Conservation (phyloP, 2,329 filamentous ascomycete species). For the Cladophialophora immunda region DNA sequence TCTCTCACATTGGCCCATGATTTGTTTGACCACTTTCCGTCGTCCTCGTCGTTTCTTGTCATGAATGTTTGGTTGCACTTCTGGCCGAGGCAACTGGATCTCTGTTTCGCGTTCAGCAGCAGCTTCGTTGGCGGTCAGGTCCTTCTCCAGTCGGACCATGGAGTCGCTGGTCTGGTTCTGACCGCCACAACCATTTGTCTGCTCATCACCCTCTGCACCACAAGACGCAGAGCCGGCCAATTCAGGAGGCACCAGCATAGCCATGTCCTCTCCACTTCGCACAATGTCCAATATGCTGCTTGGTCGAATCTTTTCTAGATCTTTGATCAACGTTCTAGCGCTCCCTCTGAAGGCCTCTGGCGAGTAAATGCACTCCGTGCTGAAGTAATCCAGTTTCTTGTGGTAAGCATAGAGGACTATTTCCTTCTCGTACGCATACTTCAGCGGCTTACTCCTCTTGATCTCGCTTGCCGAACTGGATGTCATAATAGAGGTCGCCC, state of each 20-base stretch:
- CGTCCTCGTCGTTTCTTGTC: conserved; percentile 41
- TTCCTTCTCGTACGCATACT: conserved; percentile 99
- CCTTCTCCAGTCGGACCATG: conserved; percentile 82
- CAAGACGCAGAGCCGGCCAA: conserved; percentile 51
- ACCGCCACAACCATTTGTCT: conserved; percentile 77
- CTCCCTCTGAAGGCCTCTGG: conserved; percentile 96
- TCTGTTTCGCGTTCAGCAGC: conserved; percentile 71
- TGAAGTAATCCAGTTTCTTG: conserved; percentile 97
- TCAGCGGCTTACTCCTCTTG: conserved; percentile 93
- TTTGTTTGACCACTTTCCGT: conserved; percentile 66
- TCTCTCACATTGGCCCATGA: conserved; percentile 80
- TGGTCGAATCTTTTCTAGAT: conserved; percentile 88
- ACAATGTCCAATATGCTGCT: conserved; percentile 96
- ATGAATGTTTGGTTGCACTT: conserved; percentile 30
- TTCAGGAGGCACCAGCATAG: conserved; percentile 76
- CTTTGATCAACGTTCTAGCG: conserved; percentile 91
- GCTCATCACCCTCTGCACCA: conserved; percentile 46
- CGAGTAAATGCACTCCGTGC: conserved; percentile 97
- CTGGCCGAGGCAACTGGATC: conserved; percentile 55
- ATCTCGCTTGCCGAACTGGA: conserved; percentile 81
- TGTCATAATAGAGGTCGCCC: conserved; percentile 90
- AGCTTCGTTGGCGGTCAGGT: conserved; percentile 70
- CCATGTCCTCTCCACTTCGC: conserved; percentile 95
- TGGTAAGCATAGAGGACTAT: conserved; percentile 98
- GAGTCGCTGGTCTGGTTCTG: conserved; percentile 74